Conservation (phyloP, 164 flowering plant genomes). For the Stephania japonica region DNA sequence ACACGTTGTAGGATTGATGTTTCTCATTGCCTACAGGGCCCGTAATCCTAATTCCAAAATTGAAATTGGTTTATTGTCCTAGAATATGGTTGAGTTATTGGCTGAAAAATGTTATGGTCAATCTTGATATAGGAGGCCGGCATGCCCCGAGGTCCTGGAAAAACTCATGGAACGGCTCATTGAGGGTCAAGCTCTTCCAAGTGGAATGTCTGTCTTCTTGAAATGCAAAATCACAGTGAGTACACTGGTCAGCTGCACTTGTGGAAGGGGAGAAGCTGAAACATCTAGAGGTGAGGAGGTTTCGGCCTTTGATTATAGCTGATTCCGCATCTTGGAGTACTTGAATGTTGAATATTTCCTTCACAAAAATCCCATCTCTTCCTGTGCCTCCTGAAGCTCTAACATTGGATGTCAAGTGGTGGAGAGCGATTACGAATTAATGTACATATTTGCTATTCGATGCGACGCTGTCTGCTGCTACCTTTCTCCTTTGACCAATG, state of each 20-base stretch:
- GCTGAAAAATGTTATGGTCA: constrained; percentile 52
- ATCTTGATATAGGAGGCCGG: constrained; percentile 19
- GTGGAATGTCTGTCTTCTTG: constrained; percentile 24
- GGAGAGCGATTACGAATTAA: too few species aligned
- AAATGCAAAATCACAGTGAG: constrained; percentile 39
- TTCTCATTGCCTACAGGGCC: constrained; percentile 43
- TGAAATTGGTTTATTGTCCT: constrained; percentile 27
- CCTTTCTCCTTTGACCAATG: too few species aligned
- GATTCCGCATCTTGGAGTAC: constrained; percentile 65
- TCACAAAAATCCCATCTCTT: constrained; percentile 51
- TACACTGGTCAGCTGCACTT: constrained; percentile 31
- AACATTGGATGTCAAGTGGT: constrained; percentile 75
- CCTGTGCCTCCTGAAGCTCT: constrained; percentile 60
- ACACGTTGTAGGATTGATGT: constrained; percentile 48
- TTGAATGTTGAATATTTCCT: constrained; percentile 62
- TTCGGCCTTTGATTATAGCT: constrained; percentile 37
- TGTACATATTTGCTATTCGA: too few species aligned
- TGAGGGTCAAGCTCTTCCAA: constrained; percentile 25
- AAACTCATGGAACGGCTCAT: constrained; percentile 31
- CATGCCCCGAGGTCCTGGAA: constrained; percentile 33
- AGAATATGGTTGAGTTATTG: constrained; percentile 37
- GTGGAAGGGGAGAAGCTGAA: constrained; percentile 45
- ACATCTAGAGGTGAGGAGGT: constrained; percentile 41
- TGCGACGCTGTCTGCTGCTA: too few species aligned
- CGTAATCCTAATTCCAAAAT: constrained; percentile 34